phyloP scores from a whole-genome alignment of 768 basidiomycete species.

The Vararia minispora region DNA sequence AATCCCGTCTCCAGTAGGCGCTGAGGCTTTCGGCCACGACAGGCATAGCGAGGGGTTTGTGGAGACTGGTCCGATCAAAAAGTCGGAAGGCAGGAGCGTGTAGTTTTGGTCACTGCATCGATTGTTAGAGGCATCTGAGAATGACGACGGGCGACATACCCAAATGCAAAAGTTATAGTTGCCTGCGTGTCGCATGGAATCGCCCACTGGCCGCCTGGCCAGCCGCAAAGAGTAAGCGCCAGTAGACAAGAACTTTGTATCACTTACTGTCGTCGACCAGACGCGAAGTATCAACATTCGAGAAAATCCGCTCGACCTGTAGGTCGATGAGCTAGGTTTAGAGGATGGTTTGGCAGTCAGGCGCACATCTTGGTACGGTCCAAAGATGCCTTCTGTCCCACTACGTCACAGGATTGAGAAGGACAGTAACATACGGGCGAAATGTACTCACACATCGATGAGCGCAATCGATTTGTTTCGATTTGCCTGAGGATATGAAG shows the following conservation, averaged over 20 bases:
- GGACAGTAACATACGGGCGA: not conserved
- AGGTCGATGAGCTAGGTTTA: conserved; percentile 6
- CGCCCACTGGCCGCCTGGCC: conserved; percentile 57
- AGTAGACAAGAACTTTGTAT: not conserved
- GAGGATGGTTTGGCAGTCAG: not conserved
- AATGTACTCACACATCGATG: conserved; percentile 54
- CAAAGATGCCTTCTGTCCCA: conserved; percentile 60
- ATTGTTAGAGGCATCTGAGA: not conserved
- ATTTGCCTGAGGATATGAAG: conserved; percentile 52
- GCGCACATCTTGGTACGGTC: conserved; percentile 67
- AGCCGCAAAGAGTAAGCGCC: not conserved
- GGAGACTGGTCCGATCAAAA: conserved; percentile 58
- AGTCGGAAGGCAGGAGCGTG: conserved; percentile 63
- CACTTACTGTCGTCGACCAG: conserved; percentile 50
- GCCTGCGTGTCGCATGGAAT: conserved; percentile 56
- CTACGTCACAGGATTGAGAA: conserved; percentile 24
- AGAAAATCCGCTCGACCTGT: conserved; percentile 59
- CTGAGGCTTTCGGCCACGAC: conserved; percentile 58
- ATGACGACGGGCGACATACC: conserved; percentile 28
- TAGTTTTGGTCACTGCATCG: conserved; percentile 35
- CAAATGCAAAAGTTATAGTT: conserved; percentile 57
- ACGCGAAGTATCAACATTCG: conserved; percentile 50
- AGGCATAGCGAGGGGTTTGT: conserved; percentile 60
- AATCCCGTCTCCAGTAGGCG: conserved; percentile 61
- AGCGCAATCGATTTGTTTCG: conserved; percentile 52